Conservation (phyloP, 495 filamentous ascomycete species). For the Annulohypoxylon nitens region DNA sequence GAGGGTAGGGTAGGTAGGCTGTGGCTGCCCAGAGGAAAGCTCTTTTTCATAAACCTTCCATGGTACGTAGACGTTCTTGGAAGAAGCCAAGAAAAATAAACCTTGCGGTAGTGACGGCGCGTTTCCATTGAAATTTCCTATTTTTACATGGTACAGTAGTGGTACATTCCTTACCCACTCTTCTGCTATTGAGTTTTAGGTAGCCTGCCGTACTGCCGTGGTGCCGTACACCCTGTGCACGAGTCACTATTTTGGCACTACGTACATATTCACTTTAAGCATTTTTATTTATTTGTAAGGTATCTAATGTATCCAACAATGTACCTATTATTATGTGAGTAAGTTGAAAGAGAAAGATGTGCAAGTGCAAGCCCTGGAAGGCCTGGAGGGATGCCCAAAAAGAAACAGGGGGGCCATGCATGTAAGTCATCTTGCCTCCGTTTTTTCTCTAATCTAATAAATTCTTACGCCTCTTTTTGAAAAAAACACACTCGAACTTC, state of each 20-base stretch:
- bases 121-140: conserved; percentile 42
- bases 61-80: conserved; percentile 31
- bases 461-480: not conserved
- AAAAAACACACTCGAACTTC: conserved; percentile 9
- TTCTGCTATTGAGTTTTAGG: conserved; percentile 6
- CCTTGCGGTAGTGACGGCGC: conserved; percentile 47
- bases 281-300: conserved; percentile 24
- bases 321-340: too few species aligned
- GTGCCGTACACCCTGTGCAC: not conserved
- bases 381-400: conserved; percentile 2
- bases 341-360: too few species aligned
- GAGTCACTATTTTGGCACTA: conserved; percentile 3
- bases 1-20: conserved; percentile 22
- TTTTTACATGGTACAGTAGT: conserved; percentile 44
- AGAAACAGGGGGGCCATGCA: conserved; percentile 20
- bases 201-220: conserved; percentile 19
- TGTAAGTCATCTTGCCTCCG: conserved; percentile 46
- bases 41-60: conserved; percentile 32
- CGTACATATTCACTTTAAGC: conserved; percentile 17
- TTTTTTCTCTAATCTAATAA: conserved; percentile 30
- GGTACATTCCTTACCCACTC: conserved; percentile 16
- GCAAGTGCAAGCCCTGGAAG: not conserved
- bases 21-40: conserved; percentile 34
- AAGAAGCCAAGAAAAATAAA: conserved; percentile 44
- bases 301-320: not conserved